Conservation (phyloP, 805 yeast genomes). For the Myxozyma udenii region DNA sequence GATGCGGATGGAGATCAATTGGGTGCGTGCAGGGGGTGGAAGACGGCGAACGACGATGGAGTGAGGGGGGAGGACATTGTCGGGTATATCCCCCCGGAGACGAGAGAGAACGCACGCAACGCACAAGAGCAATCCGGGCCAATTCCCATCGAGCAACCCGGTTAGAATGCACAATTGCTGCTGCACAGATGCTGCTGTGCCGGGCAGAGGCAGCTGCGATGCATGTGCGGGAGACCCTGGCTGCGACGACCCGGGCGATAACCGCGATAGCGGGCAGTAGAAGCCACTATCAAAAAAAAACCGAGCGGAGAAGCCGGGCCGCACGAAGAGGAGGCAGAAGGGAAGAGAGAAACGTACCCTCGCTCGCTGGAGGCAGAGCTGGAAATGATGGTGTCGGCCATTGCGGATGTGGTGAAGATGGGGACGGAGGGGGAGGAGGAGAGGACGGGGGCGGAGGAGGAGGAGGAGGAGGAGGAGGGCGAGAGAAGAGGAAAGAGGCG, state of each 20-base stretch:
- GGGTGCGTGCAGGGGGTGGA: background rate
- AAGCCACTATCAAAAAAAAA: too few relatives aligned
- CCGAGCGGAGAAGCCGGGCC: background rate
- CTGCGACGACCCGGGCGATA: too few relatives aligned
- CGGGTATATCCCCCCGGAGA: too few relatives aligned
- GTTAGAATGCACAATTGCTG: too few relatives aligned
- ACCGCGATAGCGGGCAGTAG: too few relatives aligned
- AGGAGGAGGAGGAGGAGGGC: constrained; percentile 1
- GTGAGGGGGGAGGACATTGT: too few relatives aligned
- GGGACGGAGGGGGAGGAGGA: constrained; percentile 1
- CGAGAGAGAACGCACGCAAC: too few relatives aligned
- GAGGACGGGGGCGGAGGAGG: constrained; percentile 1
- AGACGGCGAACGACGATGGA: too few relatives aligned
- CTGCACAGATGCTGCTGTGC: too few relatives aligned
- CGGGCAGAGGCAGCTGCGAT: constrained; percentile 1
- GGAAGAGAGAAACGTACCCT: constrained; percentile 10
- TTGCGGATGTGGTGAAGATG: constrained; percentile 3
- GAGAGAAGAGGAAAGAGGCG: background rate
- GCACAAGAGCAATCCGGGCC: too few relatives aligned
- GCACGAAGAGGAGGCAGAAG: background rate
- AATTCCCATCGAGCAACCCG: too few relatives aligned
- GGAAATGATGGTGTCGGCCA: constrained; percentile 28
- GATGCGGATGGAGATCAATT: background rate
- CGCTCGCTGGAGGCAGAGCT: constrained; percentile 2
- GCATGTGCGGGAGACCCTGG: too few relatives aligned